Evolutionary conservation across 2,329 filamentous ascomycete species (phyloP), one percentile per base, ranked within the genome.

Genomic region (Ophiobolus disseminans): DNA sequence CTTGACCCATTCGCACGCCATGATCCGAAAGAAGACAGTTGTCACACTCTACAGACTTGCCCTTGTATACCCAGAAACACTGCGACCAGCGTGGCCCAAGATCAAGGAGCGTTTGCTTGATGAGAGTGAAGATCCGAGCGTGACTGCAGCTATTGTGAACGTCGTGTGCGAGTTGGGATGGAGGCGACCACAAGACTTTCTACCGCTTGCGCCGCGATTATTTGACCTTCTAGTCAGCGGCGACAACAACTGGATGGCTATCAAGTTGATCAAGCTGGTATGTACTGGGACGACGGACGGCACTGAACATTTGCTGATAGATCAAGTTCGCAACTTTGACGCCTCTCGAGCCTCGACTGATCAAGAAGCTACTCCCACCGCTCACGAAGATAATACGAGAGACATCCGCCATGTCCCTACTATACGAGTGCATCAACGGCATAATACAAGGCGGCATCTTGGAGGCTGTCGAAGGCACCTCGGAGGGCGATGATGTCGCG

Each of bases 181-280:
- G 90, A 85, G 94, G 61, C 83, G 94, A 60, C 94, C 94, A 3
- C 88, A 93, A 60, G 94, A 99, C 73, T 97, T 97, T 63, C 79
- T 99, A 22, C 90, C 94, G 11, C 80, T 99, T 22, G 94, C 94
- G 0, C 94, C 94, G 7, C 83, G 94, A 49, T 76, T 99, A 20
- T 99, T 97, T 65, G 92, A 97, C 68, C 81, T 99, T 14, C 78
- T 99, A 20, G 92, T 97, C 10, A 89, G 95, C 52, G 88, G 91
- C 46, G 89, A 89, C 28, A 97, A 99, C 74, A 99, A 99, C 74
- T 99, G 94, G 94, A 97, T 99, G 93, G 92, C 92, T 50, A 99
- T 99, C 70, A 99, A 99, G 73, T 85, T 99, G 55, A 97, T 99
- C 72, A 99, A 99, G 76, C 82, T 99, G 55, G 90, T 93, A 73